Base-by-base conservation (phyloP, 345 rosid species). In the Cochlearia excelsa region DNA sequence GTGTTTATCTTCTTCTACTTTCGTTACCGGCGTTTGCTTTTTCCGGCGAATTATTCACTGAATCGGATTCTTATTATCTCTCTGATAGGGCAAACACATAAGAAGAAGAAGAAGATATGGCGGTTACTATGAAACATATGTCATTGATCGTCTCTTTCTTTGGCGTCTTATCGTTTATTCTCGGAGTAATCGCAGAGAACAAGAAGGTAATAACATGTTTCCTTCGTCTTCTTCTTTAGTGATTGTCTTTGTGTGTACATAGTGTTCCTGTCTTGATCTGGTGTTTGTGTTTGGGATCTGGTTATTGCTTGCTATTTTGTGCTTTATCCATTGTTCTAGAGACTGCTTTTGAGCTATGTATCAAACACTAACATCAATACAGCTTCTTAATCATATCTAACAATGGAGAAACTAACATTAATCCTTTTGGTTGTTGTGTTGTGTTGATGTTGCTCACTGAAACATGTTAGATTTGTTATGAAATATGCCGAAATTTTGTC, bases 151-250 rank as follows among this genome's bases (percentile, higher is more conserved):
- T 88, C 30, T 71, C 83, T 4, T 45, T 70, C 27, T 68, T 82
- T 29, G 96, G 96, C 44, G 47, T 75, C 2, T 9, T 81, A 53
- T 88, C 96, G 3, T 88, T 88, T 72, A 3, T 82, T 41, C 74
- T 78, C 7, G 96, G 94, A 37, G 82, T 86, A 1, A 37, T 86
- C 33, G 96, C 94, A 0, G 96, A 88, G 75, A 88, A 86, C 74
- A 88, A 81, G 75, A 88, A 86, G 95, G 96, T 86, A 35, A 30
- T 4, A 23, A 9, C 10, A 1, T 9, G 0, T 43, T 9, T 16
- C 4, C 16, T n/a, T n/a, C n/a, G n/a, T n/a, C n/a, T n/a, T n/a
- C n/a, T n/a, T n/a, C n/a, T n/a, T n/a, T n/a, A n/a, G n/a, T n/a
- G n/a, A n/a, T n/a, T n/a, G n/a, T 31, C 35, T 31, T 31, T 31